These are phyloP conservation scores for Hanseniaspora thailandica DNA, from an alignment of 805 yeast genomes.

Conservation along the genomic window DNA sequence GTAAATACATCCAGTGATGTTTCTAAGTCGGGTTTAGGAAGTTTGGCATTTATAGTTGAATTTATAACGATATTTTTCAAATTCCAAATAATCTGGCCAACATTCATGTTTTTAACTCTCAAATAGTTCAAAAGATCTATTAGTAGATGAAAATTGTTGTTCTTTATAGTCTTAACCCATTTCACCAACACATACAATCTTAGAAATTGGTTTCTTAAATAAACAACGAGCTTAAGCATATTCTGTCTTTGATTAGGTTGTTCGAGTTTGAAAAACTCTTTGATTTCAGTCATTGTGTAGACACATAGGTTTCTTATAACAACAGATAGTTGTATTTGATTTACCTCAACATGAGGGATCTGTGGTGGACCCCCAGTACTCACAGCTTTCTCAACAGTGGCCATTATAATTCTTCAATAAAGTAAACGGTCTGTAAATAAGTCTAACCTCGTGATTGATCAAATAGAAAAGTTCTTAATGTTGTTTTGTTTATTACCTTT, in stretches of 20 bases:
- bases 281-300: slow-evolving; percentile 26
- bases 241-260: slow-evolving; percentile 44
- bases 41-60: slow-evolving; percentile 72
- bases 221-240: slow-evolving; percentile 56
- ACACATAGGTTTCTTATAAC: slow-evolving; percentile 27
- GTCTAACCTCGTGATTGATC: too few relatives aligned
- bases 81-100: slow-evolving; percentile 50
- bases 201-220: slow-evolving; percentile 69
- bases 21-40: slow-evolving; percentile 80
- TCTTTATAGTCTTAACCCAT: slow-evolving; percentile 60
- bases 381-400: background rate
- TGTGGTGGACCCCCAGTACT: slow-evolving; percentile 16
- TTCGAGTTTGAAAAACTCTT: slow-evolving; percentile 28
- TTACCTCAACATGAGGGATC: slow-evolving; percentile 29
- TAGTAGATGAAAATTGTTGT: slow-evolving; percentile 57
- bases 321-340: slow-evolving; percentile 26
- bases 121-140: slow-evolving; percentile 86
- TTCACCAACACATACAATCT: slow-evolving; percentile 75
- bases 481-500: too few relatives aligned
- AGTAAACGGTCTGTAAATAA: too few relatives aligned
- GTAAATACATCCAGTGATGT: slow-evolving; percentile 80
- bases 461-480: too few relatives aligned
- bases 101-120: slow-evolving; percentile 62
- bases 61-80: slow-evolving; percentile 43
- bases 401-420: background rate